Base-by-base conservation (phyloP, 495 filamentous ascomycete genomes). In the Haplographium delicatum region DNA sequence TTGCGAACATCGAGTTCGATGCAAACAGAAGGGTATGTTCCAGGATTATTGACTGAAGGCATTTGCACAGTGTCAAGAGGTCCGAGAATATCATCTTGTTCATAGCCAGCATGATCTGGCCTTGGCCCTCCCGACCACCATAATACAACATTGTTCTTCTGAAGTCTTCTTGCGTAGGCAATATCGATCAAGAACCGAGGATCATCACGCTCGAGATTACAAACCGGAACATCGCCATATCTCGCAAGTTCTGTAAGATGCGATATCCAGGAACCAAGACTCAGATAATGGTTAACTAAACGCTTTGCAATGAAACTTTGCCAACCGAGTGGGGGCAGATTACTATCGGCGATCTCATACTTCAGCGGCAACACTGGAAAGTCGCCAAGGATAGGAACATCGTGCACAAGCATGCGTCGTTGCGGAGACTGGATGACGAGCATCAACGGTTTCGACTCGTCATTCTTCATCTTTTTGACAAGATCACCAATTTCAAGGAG, bases 1-100 rank as follows among this genome's bases (percentile, higher is more conserved):
- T 97, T 97, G 3, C 89, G 86, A 42, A 99, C 80, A 50, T 93
- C 88, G 18, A 99, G 69, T 56, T 99, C 93, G 50, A 99, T 95
- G 67, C 93, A 99, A 6, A 99, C 94, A 0, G 91, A 95, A 0
- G 89, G 85, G 65, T 95, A 99, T 0, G 91, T 89, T 35, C 89
- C 89, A 3, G 91, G 87, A 33, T 85, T 86, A 61, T 99, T 97
- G 57, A 95, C 81, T 25, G 84, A 84, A 0, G 93, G 93, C 90
- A 96, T 96, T 48, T 87, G 82, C 19, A 97, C 87, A n/a, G 75
- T 85, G 56, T 99, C 93, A 37, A 97, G 74, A 1, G 85, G 76
- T 2, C 86, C 85, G 0, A 85, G 68, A 33, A 96, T 81, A 64
- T 97, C 89, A 65, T 99, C 93, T 57, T 85, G 87, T 65, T 99